Evolutionary conservation across 1,284 basidiomycete species (phyloP), one percentile per base, ranked within the genome.

Genomic region (Pisolithus thermaeus): DNA sequence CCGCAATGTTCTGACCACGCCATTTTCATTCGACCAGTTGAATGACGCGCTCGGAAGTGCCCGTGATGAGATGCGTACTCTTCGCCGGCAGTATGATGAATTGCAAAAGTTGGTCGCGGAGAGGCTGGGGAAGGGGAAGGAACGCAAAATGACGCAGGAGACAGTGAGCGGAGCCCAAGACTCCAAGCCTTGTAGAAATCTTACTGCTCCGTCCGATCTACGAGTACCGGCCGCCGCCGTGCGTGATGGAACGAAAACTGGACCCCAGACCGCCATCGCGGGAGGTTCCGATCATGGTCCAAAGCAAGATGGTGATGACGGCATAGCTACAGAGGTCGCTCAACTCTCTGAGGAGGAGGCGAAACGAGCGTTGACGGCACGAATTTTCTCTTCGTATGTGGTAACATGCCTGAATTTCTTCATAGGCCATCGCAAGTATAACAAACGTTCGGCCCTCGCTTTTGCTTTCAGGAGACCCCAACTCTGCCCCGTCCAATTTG

Each of bases 21-120:
- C 9, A 11, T 54, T 67, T 44, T 64, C 59, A 7, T 55, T 69
- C 6, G 56, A 64, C 4, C 53, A 66, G 9, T 7, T 69, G 51
- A 65, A 66, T 14, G 20, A 47, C 9, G 66, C 60, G 1, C 58
- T 65, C n/a, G 49, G 49, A 14, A 49, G 40, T 46, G 65, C 62
- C 1, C 59, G 56, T 1, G 54, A 59, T 22, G 65, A 65, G 47
- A 61, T 67, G 12, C 45, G 28, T 23, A 43, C 53, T 7, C 65
- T 65, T 28, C 65, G 57, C 16, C 53, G 47, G 22, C 53, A 53
- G 48, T 67, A 68, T 39, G 63, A 66, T 5, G 46, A 52, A 18
- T 64, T 67, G 7, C 53, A 47, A 5, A 32, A 39, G 2, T 27
- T 59, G 18, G 54, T 67, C 6, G 40, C 55, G 14, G 53, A 55